Evolutionary conservation across 2,329 filamentous ascomycete species (phyloP).

Genomic region (Sclerotinia borealis): DNA sequence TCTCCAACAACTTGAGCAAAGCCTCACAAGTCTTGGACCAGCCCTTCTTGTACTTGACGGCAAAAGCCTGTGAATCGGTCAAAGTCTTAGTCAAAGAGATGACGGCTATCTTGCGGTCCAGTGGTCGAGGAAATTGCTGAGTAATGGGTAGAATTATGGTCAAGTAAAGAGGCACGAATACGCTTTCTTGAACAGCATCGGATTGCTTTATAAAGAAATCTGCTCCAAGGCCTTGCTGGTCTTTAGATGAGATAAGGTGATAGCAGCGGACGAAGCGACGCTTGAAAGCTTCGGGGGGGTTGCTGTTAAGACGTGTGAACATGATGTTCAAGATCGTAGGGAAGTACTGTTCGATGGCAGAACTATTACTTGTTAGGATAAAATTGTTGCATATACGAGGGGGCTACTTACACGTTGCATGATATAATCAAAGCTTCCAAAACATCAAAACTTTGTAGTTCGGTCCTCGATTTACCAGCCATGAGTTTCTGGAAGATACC

Average conservation of each 20-base stretch:
- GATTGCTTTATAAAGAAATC: conserved; percentile 86
- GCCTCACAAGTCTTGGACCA: conserved; percentile 88
- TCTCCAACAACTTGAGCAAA: conserved; percentile 82
- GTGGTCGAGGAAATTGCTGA: conserved; percentile 76
- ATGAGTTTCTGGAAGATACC: conserved; percentile 93
- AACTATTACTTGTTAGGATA: conserved; percentile 38
- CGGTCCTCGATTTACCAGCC: conserved; percentile 53
- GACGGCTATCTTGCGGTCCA: conserved; percentile 90
- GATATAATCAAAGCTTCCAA: conserved; percentile 72
- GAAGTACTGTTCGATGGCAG: conserved; percentile 52
- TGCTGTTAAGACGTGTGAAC: conserved; percentile 61
- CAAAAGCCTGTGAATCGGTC: conserved; percentile 78
- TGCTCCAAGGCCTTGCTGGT: conserved; percentile 71
- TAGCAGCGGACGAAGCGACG: conserved; percentile 90
- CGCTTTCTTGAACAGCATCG: conserved; percentile 71
- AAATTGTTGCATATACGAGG: background rate
- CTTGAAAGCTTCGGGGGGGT: conserved; percentile 70
- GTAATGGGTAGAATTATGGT: conserved; percentile 83
- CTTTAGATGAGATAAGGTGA: conserved; percentile 74
- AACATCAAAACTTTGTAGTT: conserved; percentile 82
- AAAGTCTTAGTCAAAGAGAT: conserved; percentile 90
- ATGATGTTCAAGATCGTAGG: conserved; percentile 69
- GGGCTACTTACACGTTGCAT: conserved; percentile 58
- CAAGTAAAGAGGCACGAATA: conserved; percentile 82
- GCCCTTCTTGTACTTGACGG: conserved; percentile 74